A percentile compares a stretch with the other conserved stretches of the same genome.
Evolutionary conservation across 345 rosid genomes (phyloP).

Genomic region (Ricinus communis): DNA sequence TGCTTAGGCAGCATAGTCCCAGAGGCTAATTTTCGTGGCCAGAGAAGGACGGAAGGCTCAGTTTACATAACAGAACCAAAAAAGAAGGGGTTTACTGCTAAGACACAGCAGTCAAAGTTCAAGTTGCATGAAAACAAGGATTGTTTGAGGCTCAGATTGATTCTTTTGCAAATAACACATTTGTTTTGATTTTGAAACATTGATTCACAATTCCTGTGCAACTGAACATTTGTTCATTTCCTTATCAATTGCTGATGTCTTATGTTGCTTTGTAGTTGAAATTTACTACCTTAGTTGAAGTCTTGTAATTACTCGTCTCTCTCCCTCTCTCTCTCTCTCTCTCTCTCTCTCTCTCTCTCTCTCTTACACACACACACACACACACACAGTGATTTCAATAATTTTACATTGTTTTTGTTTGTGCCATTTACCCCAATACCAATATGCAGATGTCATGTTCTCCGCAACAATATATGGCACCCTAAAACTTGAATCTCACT

Average conservation of each 20-base stretch:
- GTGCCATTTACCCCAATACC: too few relatives aligned
- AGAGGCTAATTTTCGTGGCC: slow-evolving; percentile 14
- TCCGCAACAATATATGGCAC: too few relatives aligned
- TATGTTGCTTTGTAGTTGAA: slow-evolving; percentile 24
- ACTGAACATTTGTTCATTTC: slow-evolving; percentile 36
- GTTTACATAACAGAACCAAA: not conserved
- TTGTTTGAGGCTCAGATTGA: slow-evolving; percentile 14
- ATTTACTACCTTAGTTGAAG: slow-evolving; percentile 6
- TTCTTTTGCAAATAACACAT: slow-evolving; percentile 25
- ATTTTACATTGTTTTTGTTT: too few relatives aligned
- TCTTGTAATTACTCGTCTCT: not conserved
- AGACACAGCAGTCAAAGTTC: slow-evolving; percentile 12
- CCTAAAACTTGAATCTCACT: too few relatives aligned
- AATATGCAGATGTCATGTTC: too few relatives aligned
- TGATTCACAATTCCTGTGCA: slow-evolving; percentile 40
- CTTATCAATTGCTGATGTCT: slow-evolving; percentile 20
- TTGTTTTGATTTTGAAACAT: slow-evolving; percentile 27
- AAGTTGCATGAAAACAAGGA: slow-evolving; percentile 18
- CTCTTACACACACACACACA: too few relatives aligned
- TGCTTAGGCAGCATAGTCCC: slow-evolving; percentile 6
- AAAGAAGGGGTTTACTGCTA: slow-evolving; percentile 8
- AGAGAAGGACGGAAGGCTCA: slow-evolving; percentile 13
- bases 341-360: not conserved
- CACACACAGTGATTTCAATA: too few relatives aligned
- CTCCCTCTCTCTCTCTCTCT: not conserved